A percentile compares a stretch with the other conserved stretches of the same genome.
Conservation (phyloP, 164 flowering plant species). For the Akebia trifoliata region DNA sequence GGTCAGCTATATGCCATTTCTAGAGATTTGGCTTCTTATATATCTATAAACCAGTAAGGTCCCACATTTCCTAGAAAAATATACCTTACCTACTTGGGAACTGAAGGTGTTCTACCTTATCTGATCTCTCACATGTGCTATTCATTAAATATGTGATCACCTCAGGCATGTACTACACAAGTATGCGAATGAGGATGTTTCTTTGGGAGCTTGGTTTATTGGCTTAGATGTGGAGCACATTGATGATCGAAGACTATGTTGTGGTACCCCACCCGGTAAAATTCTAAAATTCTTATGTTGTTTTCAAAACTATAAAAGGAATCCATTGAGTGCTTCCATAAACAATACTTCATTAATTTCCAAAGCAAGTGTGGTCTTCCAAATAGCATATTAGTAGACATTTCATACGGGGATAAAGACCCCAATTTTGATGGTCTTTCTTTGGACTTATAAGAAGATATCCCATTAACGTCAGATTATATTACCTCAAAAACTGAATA, state of each 20-base stretch:
- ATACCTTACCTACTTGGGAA: neutral
- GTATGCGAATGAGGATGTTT: constrained; percentile 91
- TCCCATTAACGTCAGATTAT: too few species aligned
- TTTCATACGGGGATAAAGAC: too few species aligned
- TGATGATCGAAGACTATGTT: constrained; percentile 84
- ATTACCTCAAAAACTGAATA: neutral
- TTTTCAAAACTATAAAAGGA: too few species aligned
- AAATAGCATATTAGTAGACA: too few species aligned
- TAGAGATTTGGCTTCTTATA: constrained; percentile 75
- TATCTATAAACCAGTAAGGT: constrained; percentile 82
- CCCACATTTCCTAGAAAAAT: neutral
- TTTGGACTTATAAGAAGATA: too few species aligned
- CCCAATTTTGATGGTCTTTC: too few species aligned
- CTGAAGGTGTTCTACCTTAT: neutral
- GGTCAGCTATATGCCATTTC: constrained; percentile 94
- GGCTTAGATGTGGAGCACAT: constrained; percentile 92
- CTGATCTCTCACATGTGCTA: constrained; percentile 1
- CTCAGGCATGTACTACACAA: constrained; percentile 82
- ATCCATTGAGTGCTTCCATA: too few species aligned
- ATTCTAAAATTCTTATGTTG: neutral
- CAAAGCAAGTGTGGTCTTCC: too few species aligned
- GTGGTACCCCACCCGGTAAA: constrained; percentile 92
- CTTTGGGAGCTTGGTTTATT: constrained; percentile 92
- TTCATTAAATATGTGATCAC: constrained; percentile 2
- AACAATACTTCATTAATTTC: too few species aligned